phyloP scores from a whole-genome alignment of 2,329 filamentous ascomycete species.

The Phialophora expanda region DNA sequence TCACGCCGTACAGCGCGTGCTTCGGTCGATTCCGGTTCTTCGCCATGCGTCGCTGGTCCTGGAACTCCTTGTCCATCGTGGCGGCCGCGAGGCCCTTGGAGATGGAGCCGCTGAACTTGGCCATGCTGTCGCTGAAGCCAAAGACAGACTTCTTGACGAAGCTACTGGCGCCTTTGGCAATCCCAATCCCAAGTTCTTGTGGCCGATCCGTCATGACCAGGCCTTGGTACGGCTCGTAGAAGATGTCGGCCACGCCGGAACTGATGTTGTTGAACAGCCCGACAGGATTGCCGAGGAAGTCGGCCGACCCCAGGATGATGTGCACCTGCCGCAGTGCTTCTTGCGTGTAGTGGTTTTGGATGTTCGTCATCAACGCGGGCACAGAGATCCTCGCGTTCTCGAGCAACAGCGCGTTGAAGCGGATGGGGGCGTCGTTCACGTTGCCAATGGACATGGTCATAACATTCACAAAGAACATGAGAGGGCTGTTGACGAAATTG shows the following conservation, averaged over 20 bases:
- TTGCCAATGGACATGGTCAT: slow-evolving; percentile 99
- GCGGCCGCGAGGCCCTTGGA: slow-evolving; percentile 95
- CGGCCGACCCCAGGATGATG: slow-evolving; percentile 94
- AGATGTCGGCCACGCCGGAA: slow-evolving; percentile 95
- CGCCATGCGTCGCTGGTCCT: slow-evolving; percentile 92
- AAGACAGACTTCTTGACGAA: slow-evolving; percentile 99
- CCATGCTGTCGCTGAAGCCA: slow-evolving; percentile 95
- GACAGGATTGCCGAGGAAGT: slow-evolving; percentile 96
- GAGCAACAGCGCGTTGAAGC: slow-evolving; percentile 89
- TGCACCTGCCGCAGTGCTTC: slow-evolving; percentile 95
- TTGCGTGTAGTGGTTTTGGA: slow-evolving; percentile 94
- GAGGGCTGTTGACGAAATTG: slow-evolving; percentile 85
- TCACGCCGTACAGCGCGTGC: slow-evolving; percentile 95
- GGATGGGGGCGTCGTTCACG: slow-evolving; percentile 94
- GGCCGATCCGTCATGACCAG: slow-evolving; percentile 95
- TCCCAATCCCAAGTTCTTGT: slow-evolving; percentile 91
- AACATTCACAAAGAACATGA: slow-evolving; percentile 99
- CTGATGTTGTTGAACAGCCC: slow-evolving; percentile 98
- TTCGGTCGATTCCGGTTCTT: slow-evolving; percentile 92
- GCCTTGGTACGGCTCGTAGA: slow-evolving; percentile 98
- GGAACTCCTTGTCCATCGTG: slow-evolving; percentile 97
- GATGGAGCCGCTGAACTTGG: slow-evolving; percentile 95
- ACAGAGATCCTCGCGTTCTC: slow-evolving; percentile 94
- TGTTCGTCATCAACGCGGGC: slow-evolving; percentile 79
- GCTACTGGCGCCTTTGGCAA: slow-evolving; percentile 93